A percentile compares a stretch with the other conserved stretches of the same genome.
These are phyloP conservation scores for Pelargonium nanum DNA, from an alignment of 345 rosid genomes.

Conservation along the genomic window DNA sequence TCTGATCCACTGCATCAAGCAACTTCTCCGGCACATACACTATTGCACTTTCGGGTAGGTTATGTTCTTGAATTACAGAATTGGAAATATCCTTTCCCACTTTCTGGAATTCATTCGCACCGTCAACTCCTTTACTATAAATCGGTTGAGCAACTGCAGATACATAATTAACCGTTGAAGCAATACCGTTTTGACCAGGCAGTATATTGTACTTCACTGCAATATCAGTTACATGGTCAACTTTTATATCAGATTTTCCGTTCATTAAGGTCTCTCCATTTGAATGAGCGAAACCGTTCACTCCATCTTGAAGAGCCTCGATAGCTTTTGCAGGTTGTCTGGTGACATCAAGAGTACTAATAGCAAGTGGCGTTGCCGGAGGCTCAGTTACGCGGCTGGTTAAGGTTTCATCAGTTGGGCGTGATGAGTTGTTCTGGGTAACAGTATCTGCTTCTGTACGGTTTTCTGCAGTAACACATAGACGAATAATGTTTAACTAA, in stretches of 20 bases:
- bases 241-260: background rate
- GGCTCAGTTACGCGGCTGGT: background rate
- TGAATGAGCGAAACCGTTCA: background rate
- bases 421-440: too few species aligned
- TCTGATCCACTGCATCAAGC: conserved; percentile 8
- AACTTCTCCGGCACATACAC: background rate
- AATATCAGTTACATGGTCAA: background rate
- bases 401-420: background rate
- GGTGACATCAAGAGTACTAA: too few species aligned
- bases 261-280: background rate
- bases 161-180: background rate
- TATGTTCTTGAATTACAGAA: conserved; percentile 15
- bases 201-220: background rate
- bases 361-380: background rate
- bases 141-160: background rate
- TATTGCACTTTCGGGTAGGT: conserved; percentile 6
- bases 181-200: background rate
- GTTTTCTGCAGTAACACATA: too few species aligned
- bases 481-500: too few species aligned
- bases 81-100: conserved; percentile 11
- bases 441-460: too few species aligned
- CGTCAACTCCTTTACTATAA: background rate
- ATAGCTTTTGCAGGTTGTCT: background rate
- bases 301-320: background rate
- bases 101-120: conserved; percentile 13